Base-by-base conservation (phyloP, 2,329 filamentous ascomycete genomes). In the Atkinsonella hypoxylon region DNA sequence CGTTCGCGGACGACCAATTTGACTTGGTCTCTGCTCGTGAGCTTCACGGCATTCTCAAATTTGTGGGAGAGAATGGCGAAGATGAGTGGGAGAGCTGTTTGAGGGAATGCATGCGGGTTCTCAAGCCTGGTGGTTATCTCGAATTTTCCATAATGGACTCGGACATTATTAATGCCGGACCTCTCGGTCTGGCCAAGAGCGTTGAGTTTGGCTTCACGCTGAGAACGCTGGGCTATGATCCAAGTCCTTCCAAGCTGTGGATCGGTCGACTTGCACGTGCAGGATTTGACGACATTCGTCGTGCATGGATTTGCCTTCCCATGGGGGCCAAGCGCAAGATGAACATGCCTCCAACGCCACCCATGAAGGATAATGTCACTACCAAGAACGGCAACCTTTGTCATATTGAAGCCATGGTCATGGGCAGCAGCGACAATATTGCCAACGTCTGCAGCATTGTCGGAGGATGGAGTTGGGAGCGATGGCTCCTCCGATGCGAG, bases 201-300 rank as follows among this genome's bases (percentile, higher is more conserved):
- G 88, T 94, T 50, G 90, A 97, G 67, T 97, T 98, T 62, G 85
- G 86, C 40, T 94, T 93, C 72, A 84, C 87, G 48, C 83, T 98
- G 54, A 87, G 86, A 67, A 91, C 87, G 0, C 79, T 91, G 3
- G 91, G 91, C 31, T 97, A 96, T 64, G 93, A 97, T 64, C 83
- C 91, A 2, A 74, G 75, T 48, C 87, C 91, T 0, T 93, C 89
- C 13, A 89, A 88, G 68, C 76, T 77, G 51, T 97, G 91, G 73
- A 73, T 96, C 2, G 71, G 76, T 17, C 82, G 90, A 45, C 76
- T 98, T 40, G 73, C 77, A 50, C 79, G 82, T 49, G 82, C 84
- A 12, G 87, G 89, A 12, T 97, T 96, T 62, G 74, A 76, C n/a
- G 78, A 85, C 40, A 78, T 89, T 55, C 89, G 88, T 62, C 83